These are phyloP conservation scores for Tricladium varicosporioides DNA, from an alignment of 2,329 filamentous ascomycete genomes.

Conservation along the genomic window DNA sequence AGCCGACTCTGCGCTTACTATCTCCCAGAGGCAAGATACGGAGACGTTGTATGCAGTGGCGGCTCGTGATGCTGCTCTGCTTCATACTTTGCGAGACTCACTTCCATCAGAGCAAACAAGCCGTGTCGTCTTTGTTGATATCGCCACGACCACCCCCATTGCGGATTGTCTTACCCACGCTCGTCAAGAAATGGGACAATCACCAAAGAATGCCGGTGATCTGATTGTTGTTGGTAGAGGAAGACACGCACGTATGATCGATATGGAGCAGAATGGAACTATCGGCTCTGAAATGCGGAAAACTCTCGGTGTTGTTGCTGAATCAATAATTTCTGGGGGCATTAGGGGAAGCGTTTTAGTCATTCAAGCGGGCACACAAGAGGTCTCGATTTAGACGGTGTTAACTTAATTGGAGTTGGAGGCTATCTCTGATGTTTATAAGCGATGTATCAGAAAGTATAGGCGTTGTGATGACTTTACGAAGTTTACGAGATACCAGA, in stretches of 20 bases:
- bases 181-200: slow-evolving; percentile 56
- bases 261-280: slow-evolving; percentile 18
- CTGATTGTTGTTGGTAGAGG: slow-evolving; percentile 63
- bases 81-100: slow-evolving; percentile 54
- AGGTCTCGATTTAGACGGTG: slow-evolving; percentile 10
- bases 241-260: slow-evolving; percentile 25
- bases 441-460: not conserved
- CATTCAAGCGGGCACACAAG: slow-evolving; percentile 53
- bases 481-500: not conserved
- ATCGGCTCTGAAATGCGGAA: slow-evolving; percentile 42
- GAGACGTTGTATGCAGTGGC: slow-evolving; percentile 24
- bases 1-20: slow-evolving; percentile 17
- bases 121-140: slow-evolving; percentile 57
- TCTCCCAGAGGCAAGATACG: slow-evolving; percentile 22
- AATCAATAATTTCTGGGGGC: slow-evolving; percentile 55
- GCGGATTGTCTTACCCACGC: slow-evolving; percentile 49
- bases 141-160: slow-evolving; percentile 41
- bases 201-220: slow-evolving; percentile 66
- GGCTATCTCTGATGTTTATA: not conserved
- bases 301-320: slow-evolving; percentile 59
- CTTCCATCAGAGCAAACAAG: slow-evolving; percentile 48
- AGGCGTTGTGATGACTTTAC: not conserved
- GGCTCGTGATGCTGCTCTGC: slow-evolving; percentile 46
- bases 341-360: slow-evolving; percentile 68
- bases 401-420: slow-evolving; percentile 27